These are phyloP conservation scores for Macrocystidia cucumis DNA, from an alignment of 1,284 basidiomycete species.

Conservation along the genomic window DNA sequence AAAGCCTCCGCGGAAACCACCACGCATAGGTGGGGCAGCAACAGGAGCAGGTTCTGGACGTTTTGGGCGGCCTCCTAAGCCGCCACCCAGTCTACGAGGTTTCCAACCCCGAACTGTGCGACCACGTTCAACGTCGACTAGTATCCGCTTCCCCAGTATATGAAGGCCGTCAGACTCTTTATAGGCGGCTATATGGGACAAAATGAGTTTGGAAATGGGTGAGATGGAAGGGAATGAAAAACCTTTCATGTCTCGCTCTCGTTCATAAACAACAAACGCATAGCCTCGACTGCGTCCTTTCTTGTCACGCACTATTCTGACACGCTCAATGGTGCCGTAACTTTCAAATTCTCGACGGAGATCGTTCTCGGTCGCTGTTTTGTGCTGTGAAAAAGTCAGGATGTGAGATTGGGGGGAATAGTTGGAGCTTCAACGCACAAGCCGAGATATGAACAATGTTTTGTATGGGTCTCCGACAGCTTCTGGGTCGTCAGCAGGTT, in stretches of 20 bases:
- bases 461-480: slow-evolving; percentile 98
- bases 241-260: slow-evolving; percentile 99
- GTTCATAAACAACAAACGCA: slow-evolving; percentile 96
- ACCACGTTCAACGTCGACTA: slow-evolving; percentile 97
- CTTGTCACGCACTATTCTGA: slow-evolving; percentile 87
- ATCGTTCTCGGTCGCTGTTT: slow-evolving; percentile 86
- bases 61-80: slow-evolving; percentile 92
- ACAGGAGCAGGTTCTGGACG: slow-evolving; percentile 48
- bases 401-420: background rate
- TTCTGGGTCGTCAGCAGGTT: slow-evolving; percentile 86
- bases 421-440: slow-evolving; percentile 42
- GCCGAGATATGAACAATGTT: slow-evolving; percentile 91
- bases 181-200: slow-evolving; percentile 73
- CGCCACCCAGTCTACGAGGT: slow-evolving; percentile 90
- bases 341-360: slow-evolving; percentile 92
- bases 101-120: slow-evolving; percentile 99
- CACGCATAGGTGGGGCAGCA: slow-evolving; percentile 18
- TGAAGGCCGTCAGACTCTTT: slow-evolving; percentile 98
- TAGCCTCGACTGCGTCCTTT: slow-evolving; percentile 86
- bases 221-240: no score
- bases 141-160: slow-evolving; percentile 90
- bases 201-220: no score
- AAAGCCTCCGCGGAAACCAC: slow-evolving; percentile 33
- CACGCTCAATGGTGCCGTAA: slow-evolving; percentile 90
- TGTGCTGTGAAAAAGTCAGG: slow-evolving; percentile 48